Conservation (phyloP, 2,329 filamentous ascomycete species). For the Alternaria infectoria region DNA sequence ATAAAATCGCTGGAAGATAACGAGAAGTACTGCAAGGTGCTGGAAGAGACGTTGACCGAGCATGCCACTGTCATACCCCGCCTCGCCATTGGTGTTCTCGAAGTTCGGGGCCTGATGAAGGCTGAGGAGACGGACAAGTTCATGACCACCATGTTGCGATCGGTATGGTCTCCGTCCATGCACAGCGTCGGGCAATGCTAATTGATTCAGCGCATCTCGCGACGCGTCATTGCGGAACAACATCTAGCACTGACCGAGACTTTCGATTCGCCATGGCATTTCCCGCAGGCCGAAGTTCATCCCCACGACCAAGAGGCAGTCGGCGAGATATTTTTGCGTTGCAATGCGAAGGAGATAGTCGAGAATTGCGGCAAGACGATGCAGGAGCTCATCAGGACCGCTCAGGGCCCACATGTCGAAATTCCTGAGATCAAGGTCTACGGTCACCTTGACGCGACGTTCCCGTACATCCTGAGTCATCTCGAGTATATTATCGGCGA, state of each 20-base stretch:
- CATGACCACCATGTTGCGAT: slow-evolving; percentile 91
- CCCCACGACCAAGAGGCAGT: slow-evolving; percentile 79
- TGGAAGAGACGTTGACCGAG: slow-evolving; percentile 80
- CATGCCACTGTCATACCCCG: slow-evolving; percentile 94
- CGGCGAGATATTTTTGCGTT: slow-evolving; percentile 92
- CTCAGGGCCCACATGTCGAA: slow-evolving; percentile 72
- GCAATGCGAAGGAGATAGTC: slow-evolving; percentile 88
- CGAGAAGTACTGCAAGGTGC: slow-evolving; percentile 80
- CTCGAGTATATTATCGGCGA: slow-evolving; percentile 98
- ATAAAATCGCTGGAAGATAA: slow-evolving; percentile 89
- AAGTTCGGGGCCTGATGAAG: slow-evolving; percentile 83
- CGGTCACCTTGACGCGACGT: slow-evolving; percentile 87
- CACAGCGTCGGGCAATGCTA: neutral
- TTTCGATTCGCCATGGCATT: slow-evolving; percentile 89
- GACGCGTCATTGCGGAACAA: slow-evolving; percentile 95
- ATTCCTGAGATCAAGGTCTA: slow-evolving; percentile 83
- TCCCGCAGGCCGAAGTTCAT: slow-evolving; percentile 70
- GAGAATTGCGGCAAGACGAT: slow-evolving; percentile 80
- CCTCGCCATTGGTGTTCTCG: slow-evolving; percentile 90
- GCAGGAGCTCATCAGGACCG: slow-evolving; percentile 73
- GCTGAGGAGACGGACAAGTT: slow-evolving; percentile 85
- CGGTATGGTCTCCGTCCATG: slow-evolving; percentile 62
- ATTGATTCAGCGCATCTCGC: slow-evolving; percentile 76
- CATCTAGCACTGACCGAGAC: slow-evolving; percentile 94
- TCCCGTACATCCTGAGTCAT: slow-evolving; percentile 95